phyloP scores from a whole-genome alignment of 306 rosid species.

The Sophora flavescens region DNA sequence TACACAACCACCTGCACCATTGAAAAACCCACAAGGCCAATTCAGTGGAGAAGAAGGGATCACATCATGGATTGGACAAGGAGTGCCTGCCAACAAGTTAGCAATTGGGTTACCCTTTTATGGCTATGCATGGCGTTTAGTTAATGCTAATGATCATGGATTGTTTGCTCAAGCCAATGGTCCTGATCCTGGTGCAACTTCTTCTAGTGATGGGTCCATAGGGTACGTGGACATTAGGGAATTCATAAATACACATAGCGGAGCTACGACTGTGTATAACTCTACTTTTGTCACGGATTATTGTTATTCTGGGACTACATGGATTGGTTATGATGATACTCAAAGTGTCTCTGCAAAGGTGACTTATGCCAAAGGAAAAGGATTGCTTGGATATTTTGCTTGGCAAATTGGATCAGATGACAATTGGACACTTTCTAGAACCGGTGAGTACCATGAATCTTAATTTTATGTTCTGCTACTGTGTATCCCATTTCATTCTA shows the following conservation, averaged over 20 bases:
- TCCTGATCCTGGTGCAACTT: background rate
- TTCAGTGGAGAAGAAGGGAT: slow-evolving; percentile 51
- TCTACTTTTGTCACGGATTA: slow-evolving; percentile 54
- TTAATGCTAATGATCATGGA: slow-evolving; percentile 32
- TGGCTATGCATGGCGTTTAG: slow-evolving; percentile 54
- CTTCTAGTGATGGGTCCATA: slow-evolving; percentile 30
- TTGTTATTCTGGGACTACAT: slow-evolving; percentile 45
- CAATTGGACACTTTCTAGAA: slow-evolving; percentile 52
- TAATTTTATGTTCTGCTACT: background rate
- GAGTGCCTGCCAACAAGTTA: slow-evolving; percentile 39
- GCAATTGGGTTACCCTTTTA: slow-evolving; percentile 58
- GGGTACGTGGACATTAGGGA: slow-evolving; percentile 33
- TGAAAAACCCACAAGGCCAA: slow-evolving; percentile 18
- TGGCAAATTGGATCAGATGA: slow-evolving; percentile 42
- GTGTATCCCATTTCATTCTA: no score
- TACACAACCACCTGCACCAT: slow-evolving; percentile 45
- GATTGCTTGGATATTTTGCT: slow-evolving; percentile 47
- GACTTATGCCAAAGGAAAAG: slow-evolving; percentile 49
- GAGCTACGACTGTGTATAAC: slow-evolving; percentile 37
- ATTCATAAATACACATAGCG: slow-evolving; percentile 2
- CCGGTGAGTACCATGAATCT: slow-evolving; percentile 14
- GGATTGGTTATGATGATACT: slow-evolving; percentile 64
- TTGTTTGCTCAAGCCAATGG: slow-evolving; percentile 47
- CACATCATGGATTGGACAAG: slow-evolving; percentile 39
- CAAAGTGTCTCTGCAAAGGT: slow-evolving; percentile 45